Percentiles rank a stretch among this genome's conserved stretches.
Evolutionary conservation across 2,329 filamentous ascomycete genomes (phyloP).

Genomic region (Ascochyta lentis): DNA sequence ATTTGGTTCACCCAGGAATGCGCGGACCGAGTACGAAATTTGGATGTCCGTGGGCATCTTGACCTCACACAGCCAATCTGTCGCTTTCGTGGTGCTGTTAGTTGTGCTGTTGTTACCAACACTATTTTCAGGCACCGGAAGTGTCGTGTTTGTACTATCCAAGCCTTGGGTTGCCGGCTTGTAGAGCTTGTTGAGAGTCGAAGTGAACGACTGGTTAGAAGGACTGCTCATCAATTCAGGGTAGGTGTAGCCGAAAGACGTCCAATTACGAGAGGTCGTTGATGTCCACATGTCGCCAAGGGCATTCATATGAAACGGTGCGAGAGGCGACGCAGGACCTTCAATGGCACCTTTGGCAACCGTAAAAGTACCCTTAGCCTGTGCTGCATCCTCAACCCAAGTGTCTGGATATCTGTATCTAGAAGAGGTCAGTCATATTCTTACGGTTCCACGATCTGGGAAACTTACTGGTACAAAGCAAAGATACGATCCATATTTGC

Average conservation of each 20-base stretch:
- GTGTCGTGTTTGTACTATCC: constrained; percentile 26
- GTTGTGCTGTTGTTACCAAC: constrained; percentile 6
- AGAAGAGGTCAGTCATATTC: constrained; percentile 23
- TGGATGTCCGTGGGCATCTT: constrained; percentile 43
- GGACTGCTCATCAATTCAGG: constrained; percentile 37
- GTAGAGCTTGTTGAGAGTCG: constrained; percentile 37
- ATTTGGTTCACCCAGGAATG: constrained; percentile 38
- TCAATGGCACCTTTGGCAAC: constrained; percentile 28
- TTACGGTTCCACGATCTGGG: neutral
- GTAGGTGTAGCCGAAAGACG: constrained; percentile 45
- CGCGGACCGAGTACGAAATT: constrained; percentile 41
- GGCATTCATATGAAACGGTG: constrained; percentile 44
- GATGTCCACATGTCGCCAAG: constrained; percentile 41
- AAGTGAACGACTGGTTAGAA: constrained; percentile 37
- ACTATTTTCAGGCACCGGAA: constrained; percentile 7
- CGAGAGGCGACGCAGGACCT: constrained; percentile 29
- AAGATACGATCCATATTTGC: constrained; percentile 15
- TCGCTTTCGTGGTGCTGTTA: constrained; percentile 27
- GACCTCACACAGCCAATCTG: constrained; percentile 40
- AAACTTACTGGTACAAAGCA: constrained; percentile 21
- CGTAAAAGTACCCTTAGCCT: constrained; percentile 34
- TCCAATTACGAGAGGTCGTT: constrained; percentile 35
- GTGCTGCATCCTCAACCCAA: constrained; percentile 35
- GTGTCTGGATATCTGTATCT: constrained; percentile 41
- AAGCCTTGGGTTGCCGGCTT: constrained; percentile 35